Evolutionary conservation across 805 yeast genomes (phyloP).

Genomic region (Ogataea nitratoaversa): DNA sequence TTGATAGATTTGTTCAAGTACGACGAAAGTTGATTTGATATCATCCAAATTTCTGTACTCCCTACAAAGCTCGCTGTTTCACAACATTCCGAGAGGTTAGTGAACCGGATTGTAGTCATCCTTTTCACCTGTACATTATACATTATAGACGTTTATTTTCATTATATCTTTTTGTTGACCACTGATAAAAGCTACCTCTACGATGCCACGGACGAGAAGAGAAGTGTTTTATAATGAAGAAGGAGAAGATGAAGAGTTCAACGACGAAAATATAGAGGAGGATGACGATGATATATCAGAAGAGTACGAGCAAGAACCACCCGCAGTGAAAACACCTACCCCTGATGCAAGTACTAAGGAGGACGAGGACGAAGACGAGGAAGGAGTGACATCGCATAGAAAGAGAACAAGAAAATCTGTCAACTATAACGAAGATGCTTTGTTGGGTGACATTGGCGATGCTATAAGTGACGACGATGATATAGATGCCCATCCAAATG

Average conservation of each 20-base stretch:
- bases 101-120: too few species aligned
- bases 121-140: too few species aligned
- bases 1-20: too few species aligned
- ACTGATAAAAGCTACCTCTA: too few species aligned
- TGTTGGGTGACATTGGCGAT: constrained; percentile 22
- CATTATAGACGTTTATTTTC: too few species aligned
- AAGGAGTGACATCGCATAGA: constrained; percentile 20
- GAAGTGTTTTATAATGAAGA: constrained; percentile 2
- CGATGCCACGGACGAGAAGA: not conserved
- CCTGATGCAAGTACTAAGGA: not conserved
- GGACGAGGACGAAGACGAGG: constrained; percentile 22
- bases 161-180: too few species aligned
- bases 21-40: too few species aligned
- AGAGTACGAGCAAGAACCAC: constrained; percentile 21
- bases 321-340: not conserved
- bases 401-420: constrained; percentile 28
- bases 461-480: constrained; percentile 20
- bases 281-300: constrained; percentile 21
- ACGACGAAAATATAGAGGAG: constrained; percentile 7
- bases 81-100: too few species aligned
- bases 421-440: constrained; percentile 32
- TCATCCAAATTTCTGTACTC: too few species aligned
- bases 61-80: too few species aligned
- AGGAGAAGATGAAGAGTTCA: constrained; percentile 15
- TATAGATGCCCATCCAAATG: constrained; percentile 18